Conservation (phyloP, 2,329 filamentous ascomycete genomes). For the Bipolaris gigantea region DNA sequence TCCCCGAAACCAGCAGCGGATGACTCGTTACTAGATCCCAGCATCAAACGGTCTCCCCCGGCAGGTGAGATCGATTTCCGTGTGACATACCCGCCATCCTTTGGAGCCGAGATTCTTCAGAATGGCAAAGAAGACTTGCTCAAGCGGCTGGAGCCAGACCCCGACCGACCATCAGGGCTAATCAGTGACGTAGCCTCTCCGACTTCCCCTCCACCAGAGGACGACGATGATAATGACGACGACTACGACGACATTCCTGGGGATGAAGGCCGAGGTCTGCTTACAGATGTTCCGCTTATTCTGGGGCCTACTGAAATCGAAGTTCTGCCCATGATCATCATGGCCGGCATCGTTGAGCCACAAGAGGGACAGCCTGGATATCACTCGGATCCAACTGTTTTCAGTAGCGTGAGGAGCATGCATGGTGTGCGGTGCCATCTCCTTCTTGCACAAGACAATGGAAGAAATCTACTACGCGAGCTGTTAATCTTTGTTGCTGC, state of each 20-base stretch:
- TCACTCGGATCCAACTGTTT: slow-evolving; percentile 52
- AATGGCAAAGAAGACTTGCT: slow-evolving; percentile 55
- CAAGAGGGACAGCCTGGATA: slow-evolving; percentile 66
- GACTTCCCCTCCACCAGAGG: slow-evolving; percentile 52
- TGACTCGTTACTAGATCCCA: slow-evolving; percentile 40
- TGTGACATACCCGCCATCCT: slow-evolving; percentile 53
- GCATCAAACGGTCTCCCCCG: slow-evolving; percentile 43
- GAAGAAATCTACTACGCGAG: slow-evolving; percentile 84
- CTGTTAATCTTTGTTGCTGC: slow-evolving; percentile 95
- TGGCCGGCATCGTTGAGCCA: slow-evolving; percentile 89
- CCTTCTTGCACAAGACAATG: slow-evolving; percentile 84
- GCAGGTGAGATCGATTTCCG: slow-evolving; percentile 52
- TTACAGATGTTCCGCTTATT: slow-evolving; percentile 94
- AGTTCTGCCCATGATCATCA: slow-evolving; percentile 94
- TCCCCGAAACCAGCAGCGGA: slow-evolving; percentile 25
- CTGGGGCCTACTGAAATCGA: slow-evolving; percentile 94
- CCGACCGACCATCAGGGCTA: slow-evolving; percentile 45
- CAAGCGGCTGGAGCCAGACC: slow-evolving; percentile 53
- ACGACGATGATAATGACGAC: slow-evolving; percentile 69
- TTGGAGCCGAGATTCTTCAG: slow-evolving; percentile 53
- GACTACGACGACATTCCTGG: slow-evolving; percentile 72
- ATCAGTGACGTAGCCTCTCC: slow-evolving; percentile 46
- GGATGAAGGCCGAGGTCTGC: slow-evolving; percentile 76
- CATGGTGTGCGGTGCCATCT: slow-evolving; percentile 90
- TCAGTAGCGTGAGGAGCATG: slow-evolving; percentile 69